These are phyloP conservation scores for Penicillium odoratum DNA, from an alignment of 495 filamentous ascomycete genomes.

Conservation along the genomic window DNA sequence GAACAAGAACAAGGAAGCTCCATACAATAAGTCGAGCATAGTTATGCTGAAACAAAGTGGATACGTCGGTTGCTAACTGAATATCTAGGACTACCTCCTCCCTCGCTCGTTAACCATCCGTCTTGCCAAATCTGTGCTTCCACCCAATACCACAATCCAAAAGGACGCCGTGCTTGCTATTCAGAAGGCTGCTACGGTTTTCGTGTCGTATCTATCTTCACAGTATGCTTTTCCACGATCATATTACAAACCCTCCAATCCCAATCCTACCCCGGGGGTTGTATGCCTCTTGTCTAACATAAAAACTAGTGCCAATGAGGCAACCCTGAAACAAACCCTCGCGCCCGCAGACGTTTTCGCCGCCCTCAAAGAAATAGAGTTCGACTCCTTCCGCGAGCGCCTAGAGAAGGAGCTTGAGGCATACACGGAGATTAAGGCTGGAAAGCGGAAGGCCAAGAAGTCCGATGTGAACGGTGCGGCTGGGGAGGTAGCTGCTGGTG, in stretches of 20 bases:
- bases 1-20: no score
- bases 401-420: constrained; percentile 59
- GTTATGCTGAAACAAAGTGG: not conserved
- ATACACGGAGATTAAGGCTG: constrained; percentile 62
- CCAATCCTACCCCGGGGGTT: not conserved
- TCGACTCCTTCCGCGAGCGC: constrained; percentile 68
- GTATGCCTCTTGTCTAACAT: not conserved
- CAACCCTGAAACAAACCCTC: constrained; percentile 79
- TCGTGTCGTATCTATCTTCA: constrained; percentile 84
- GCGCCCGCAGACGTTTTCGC: constrained; percentile 79
- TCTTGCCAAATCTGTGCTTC: constrained; percentile 95
- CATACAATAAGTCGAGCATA: no score
- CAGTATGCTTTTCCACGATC: constrained; percentile 55
- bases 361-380: constrained; percentile 81
- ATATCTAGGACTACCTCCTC: constrained; percentile 78
- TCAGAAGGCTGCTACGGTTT: constrained; percentile 91
- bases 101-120: constrained; percentile 93
- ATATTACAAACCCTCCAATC: not conserved
- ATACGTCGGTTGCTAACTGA: not conserved
- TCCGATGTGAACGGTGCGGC: constrained; percentile 38
- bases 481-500: constrained; percentile 19
- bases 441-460: constrained; percentile 64
- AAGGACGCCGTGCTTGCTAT: constrained; percentile 90
- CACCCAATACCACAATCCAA: constrained; percentile 89
- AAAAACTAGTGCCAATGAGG: constrained; percentile 70